A percentile compares a stretch with the other conserved stretches of the same genome.
phyloP scores from a whole-genome alignment of 306 rosid species.

The Alnus glutinosa region DNA sequence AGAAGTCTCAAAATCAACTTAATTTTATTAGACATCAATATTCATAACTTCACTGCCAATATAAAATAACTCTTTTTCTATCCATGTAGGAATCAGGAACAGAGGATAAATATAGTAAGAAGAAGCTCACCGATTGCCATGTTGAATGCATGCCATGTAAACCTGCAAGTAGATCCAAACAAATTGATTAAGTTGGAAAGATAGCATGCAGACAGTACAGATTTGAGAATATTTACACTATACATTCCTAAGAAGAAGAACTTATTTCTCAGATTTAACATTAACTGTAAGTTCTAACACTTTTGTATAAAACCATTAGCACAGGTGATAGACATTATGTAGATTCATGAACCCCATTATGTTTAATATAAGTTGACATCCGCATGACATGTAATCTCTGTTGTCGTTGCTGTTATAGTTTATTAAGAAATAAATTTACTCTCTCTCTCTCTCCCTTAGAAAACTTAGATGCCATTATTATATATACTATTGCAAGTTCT shows the following conservation, averaged over 20 bases:
- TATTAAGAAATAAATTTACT: background rate
- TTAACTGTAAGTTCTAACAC: background rate
- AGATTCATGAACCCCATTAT: background rate
- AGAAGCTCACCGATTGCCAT: conserved; percentile 68
- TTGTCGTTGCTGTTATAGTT: background rate
- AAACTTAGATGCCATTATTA: no score
- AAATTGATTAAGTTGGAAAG: conserved; percentile 17
- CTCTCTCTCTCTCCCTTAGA: background rate
- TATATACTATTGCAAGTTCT: background rate
- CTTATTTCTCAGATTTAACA: background rate
- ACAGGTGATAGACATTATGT: background rate
- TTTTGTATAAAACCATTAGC: background rate
- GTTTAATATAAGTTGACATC: conserved; percentile 2
- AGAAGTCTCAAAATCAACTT: background rate
- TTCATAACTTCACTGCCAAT: background rate
- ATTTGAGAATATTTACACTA: background rate
- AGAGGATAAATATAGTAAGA: background rate
- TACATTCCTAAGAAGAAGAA: background rate
- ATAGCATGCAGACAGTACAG: conserved; percentile 1
- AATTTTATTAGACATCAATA: background rate
- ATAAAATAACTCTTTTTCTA: conserved; percentile 9
- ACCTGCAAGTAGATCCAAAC: conserved; percentile 52
- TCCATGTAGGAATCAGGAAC: conserved; percentile 10
- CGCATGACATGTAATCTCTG: background rate
- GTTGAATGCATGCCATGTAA: conserved; percentile 87